A percentile compares a stretch with the other conserved stretches of the same genome.
Conservation (phyloP, 768 basidiomycete genomes). For the Mycena rosella region DNA sequence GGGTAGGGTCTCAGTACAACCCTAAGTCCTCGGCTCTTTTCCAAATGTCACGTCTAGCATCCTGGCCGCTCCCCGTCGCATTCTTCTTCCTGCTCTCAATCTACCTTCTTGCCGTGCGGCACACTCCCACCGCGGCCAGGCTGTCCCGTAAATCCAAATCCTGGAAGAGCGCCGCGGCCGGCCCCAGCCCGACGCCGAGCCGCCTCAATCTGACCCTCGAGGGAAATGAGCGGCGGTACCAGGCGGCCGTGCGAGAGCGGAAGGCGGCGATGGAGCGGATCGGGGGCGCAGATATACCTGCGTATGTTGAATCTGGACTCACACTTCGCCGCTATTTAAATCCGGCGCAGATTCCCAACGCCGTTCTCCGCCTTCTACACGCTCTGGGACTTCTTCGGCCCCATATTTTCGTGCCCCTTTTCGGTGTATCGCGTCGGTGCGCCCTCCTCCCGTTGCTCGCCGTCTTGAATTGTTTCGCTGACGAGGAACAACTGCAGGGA, state of each 20-base stretch:
- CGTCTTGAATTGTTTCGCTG: neutral
- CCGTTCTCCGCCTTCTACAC: slow-evolving; percentile 23
- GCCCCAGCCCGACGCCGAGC: neutral
- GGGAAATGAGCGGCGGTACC: slow-evolving; percentile 29
- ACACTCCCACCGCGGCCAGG: neutral
- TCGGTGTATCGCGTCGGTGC: slow-evolving; percentile 41
- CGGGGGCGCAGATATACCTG: neutral
- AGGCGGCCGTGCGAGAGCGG: slow-evolving; percentile 19
- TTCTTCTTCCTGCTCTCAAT: neutral
- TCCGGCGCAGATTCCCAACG: neutral
- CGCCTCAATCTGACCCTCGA: slow-evolving; percentile 17
- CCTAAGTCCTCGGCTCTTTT: too few species aligned
- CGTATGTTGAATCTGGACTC: too few species aligned
- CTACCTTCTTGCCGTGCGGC: slow-evolving; percentile 13
- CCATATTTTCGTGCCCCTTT: slow-evolving; percentile 46
- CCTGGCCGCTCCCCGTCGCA: neutral
- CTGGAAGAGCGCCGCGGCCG: neutral
- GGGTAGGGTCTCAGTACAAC: too few species aligned
- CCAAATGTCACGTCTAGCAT: slow-evolving; percentile 12
- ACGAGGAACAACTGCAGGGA: slow-evolving; percentile 35
- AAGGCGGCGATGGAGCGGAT: slow-evolving; percentile 2
- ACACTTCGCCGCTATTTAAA: too few species aligned
- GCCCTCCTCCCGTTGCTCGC: neutral
- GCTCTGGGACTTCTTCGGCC: slow-evolving; percentile 48
- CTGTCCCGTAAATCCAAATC: neutral